phyloP scores from a whole-genome alignment of 176 grass and related monocot species.

The Aegilops speltoides region DNA sequence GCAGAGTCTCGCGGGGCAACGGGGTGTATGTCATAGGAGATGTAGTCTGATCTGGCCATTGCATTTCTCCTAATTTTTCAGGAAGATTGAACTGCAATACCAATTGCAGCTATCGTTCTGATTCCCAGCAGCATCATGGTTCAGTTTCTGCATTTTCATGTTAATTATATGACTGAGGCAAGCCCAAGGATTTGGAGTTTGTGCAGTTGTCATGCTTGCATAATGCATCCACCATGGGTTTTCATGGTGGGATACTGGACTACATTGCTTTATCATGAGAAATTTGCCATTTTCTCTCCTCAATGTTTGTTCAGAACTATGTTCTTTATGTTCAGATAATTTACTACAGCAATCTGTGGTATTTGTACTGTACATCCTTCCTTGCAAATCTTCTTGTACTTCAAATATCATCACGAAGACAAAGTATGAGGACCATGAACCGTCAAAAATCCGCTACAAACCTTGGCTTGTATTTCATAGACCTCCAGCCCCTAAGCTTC shows the following conservation, averaged over 20 bases:
- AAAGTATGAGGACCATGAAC: not conserved
- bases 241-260: not conserved
- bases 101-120: not conserved
- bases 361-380: not conserved
- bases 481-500: not conserved
- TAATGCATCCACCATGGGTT: not conserved
- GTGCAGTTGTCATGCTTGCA: not conserved
- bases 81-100: not conserved
- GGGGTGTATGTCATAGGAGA: not conserved
- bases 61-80: not conserved
- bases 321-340: not conserved
- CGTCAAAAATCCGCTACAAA: not conserved
- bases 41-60: not conserved
- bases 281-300: not conserved
- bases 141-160: not conserved
- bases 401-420: not conserved
- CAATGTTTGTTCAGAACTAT: not conserved
- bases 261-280: not conserved
- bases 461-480: not conserved
- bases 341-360: not conserved
- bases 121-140: not conserved
- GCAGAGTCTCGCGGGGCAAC: no score
- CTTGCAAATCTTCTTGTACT: not conserved
- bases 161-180: not conserved
- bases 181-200: not conserved